Conservation (phyloP, 2,329 filamentous ascomycete genomes). For the Alternaria brassicae region DNA sequence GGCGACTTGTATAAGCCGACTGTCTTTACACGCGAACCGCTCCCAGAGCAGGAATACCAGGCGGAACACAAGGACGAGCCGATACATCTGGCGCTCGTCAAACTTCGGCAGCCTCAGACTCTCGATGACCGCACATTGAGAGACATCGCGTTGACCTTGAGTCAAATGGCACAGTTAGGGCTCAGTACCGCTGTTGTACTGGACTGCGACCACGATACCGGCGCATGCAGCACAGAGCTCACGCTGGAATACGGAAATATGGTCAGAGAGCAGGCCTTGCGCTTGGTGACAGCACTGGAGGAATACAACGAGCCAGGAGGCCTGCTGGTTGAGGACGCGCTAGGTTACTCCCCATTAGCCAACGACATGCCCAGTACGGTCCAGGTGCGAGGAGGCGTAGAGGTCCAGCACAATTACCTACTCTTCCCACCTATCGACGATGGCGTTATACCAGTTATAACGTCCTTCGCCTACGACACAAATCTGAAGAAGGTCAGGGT, state of each 20-base stretch:
- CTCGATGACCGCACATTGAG: slow-evolving; percentile 72
- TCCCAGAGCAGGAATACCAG: slow-evolving; percentile 47
- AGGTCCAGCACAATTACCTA: slow-evolving; percentile 56
- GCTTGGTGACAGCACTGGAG: slow-evolving; percentile 78
- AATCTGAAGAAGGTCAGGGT: slow-evolving; percentile 55
- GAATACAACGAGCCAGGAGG: slow-evolving; percentile 71
- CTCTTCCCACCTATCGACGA: slow-evolving; percentile 71
- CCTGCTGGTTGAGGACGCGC: slow-evolving; percentile 68
- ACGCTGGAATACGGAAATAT: slow-evolving; percentile 51
- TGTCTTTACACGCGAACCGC: slow-evolving; percentile 64
- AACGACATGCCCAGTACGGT: slow-evolving; percentile 43
- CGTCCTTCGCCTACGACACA: slow-evolving; percentile 67
- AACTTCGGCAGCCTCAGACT: slow-evolving; percentile 75
- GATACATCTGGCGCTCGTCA: slow-evolving; percentile 83
- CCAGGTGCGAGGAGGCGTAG: slow-evolving; percentile 45
- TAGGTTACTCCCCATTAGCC: slow-evolving; percentile 49
- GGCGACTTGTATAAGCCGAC: slow-evolving; percentile 67
- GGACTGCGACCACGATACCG: slow-evolving; percentile 65
- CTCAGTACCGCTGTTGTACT: slow-evolving; percentile 83
- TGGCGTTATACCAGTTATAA: slow-evolving; percentile 74
- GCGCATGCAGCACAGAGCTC: slow-evolving; percentile 38
- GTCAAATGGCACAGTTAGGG: slow-evolving; percentile 82
- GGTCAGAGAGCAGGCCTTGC: slow-evolving; percentile 70
- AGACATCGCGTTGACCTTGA: slow-evolving; percentile 82
- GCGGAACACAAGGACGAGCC: slow-evolving; percentile 49